phyloP scores from a whole-genome alignment of 2,329 filamentous ascomycete species.

The Fusarium armeniacum region DNA sequence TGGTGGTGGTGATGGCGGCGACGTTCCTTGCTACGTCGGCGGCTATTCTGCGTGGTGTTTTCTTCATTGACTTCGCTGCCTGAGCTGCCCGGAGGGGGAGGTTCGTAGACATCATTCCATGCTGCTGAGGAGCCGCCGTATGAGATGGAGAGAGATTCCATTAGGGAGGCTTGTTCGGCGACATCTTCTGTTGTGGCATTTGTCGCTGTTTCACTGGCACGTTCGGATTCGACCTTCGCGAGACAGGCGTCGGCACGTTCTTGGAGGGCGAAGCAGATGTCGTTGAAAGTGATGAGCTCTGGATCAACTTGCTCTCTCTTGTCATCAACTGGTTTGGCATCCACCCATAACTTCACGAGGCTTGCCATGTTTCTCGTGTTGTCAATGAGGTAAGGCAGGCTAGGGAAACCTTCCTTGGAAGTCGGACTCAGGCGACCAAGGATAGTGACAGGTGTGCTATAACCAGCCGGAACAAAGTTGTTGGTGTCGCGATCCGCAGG shows the following conservation, averaged over 20 bases:
- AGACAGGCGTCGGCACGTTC: slow-evolving; percentile 66
- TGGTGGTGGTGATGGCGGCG: slow-evolving; percentile 49
- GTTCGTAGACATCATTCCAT: slow-evolving; percentile 51
- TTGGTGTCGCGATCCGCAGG: slow-evolving; percentile 76
- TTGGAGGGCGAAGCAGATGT: slow-evolving; percentile 65
- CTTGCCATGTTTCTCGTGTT: slow-evolving; percentile 87
- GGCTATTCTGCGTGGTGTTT: slow-evolving; percentile 21
- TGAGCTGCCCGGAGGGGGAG: slow-evolving; percentile 63
- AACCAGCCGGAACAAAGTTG: slow-evolving; percentile 80
- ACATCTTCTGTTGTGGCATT: slow-evolving; percentile 56
- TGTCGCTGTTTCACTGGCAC: slow-evolving; percentile 55
- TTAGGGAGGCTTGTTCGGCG: slow-evolving; percentile 59
- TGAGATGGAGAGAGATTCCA: slow-evolving; percentile 54
- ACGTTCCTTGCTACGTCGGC: slow-evolving; percentile 54
- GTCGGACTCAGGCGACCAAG: slow-evolving; percentile 83
- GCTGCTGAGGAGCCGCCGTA: slow-evolving; percentile 48
- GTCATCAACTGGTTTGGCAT: slow-evolving; percentile 62
- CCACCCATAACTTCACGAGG: slow-evolving; percentile 84
- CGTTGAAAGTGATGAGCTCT: slow-evolving; percentile 68
- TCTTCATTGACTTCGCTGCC: slow-evolving; percentile 61
- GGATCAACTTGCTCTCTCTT: slow-evolving; percentile 57
- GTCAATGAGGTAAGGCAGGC: slow-evolving; percentile 92
- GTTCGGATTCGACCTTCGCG: slow-evolving; percentile 62
- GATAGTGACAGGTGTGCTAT: slow-evolving; percentile 93
- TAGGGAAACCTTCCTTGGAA: slow-evolving; percentile 91